phyloP scores from a whole-genome alignment of 2,329 filamentous ascomycete species.

The Talaromyces atroroseus region DNA sequence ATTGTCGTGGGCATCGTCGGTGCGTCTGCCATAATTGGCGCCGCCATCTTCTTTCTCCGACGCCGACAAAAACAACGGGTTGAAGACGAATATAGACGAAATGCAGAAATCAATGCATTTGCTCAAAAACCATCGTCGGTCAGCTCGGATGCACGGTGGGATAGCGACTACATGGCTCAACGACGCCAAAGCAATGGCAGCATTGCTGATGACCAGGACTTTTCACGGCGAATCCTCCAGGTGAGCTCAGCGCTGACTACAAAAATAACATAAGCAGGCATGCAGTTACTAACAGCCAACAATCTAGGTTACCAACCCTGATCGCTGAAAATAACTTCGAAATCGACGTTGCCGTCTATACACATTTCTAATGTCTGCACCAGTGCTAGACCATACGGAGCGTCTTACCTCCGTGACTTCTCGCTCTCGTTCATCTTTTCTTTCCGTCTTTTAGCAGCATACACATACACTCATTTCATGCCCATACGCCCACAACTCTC shows the following conservation, averaged over 20 bases:
- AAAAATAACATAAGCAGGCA: neutral
- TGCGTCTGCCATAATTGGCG: conserved; percentile 61
- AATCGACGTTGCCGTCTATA: neutral
- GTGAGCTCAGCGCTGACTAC: conserved; percentile 47
- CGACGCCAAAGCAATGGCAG: conserved; percentile 87
- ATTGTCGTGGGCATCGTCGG: conserved; percentile 78
- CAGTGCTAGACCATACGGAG: neutral
- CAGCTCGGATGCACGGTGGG: conserved; percentile 74
- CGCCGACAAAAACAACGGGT: conserved; percentile 69
- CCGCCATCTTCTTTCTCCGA: conserved; percentile 67
- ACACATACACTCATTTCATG: conserved; percentile 3
- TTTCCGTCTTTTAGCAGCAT: neutral
- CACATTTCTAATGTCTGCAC: neutral
- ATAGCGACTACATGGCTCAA: conserved; percentile 74
- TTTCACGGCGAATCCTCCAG: conserved; percentile 91
- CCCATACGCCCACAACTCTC: conserved; percentile 4
- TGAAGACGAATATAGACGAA: conserved; percentile 78
- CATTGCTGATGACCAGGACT: conserved; percentile 95
- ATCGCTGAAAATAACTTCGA: neutral
- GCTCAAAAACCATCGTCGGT: conserved; percentile 52
- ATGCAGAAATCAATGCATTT: conserved; percentile 72
- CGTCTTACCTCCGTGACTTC: neutral
- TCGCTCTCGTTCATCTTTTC: neutral
- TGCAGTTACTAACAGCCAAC: neutral
- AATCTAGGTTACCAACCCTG: conserved; percentile 12